phyloP scores from a whole-genome alignment of 345 rosid species.

The Schrenkiella parvula region DNA sequence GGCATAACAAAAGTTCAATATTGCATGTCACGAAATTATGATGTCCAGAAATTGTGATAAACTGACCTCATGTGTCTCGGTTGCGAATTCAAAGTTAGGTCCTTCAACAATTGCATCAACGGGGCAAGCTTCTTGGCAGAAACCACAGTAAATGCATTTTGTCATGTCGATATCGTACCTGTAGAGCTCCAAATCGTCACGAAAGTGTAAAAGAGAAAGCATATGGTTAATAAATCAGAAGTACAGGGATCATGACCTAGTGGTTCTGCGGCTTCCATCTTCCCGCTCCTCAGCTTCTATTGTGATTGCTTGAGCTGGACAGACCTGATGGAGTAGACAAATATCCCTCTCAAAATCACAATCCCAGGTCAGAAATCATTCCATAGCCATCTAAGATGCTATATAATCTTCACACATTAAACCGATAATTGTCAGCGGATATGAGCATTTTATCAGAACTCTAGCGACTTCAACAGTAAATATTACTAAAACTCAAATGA shows the following conservation, averaged over 20 bases:
- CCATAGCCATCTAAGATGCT: not conserved
- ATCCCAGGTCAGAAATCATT: not conserved
- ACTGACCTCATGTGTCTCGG: slow-evolving; percentile 95
- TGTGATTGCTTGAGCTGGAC: slow-evolving; percentile 98
- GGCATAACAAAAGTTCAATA: not conserved
- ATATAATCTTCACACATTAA: not conserved
- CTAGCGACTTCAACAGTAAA: not conserved
- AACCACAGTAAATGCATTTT: slow-evolving; percentile 96
- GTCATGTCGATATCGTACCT: slow-evolving; percentile 99
- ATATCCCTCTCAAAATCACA: not conserved
- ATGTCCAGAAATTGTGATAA: not conserved
- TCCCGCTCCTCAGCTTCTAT: slow-evolving; percentile 98
- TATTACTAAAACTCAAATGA: not conserved
- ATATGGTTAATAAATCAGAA: not conserved
- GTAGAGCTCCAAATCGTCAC: slow-evolving; percentile 8
- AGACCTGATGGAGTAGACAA: slow-evolving; percentile 47
- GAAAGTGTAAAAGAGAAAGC: not conserved
- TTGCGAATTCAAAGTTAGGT: slow-evolving; percentile 96
- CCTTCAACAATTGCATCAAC: slow-evolving; percentile 99
- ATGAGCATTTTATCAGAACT: not conserved
- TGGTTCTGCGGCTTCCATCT: slow-evolving; percentile 98
- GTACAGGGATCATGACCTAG: slow-evolving; percentile 49
- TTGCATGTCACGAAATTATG: not conserved
- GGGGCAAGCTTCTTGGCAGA: slow-evolving; percentile 99
- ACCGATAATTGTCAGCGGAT: not conserved